A percentile compares a stretch with the other conserved stretches of the same genome.
Conservation (phyloP, 495 filamentous ascomycete genomes). For the Neurospora discreta region DNA sequence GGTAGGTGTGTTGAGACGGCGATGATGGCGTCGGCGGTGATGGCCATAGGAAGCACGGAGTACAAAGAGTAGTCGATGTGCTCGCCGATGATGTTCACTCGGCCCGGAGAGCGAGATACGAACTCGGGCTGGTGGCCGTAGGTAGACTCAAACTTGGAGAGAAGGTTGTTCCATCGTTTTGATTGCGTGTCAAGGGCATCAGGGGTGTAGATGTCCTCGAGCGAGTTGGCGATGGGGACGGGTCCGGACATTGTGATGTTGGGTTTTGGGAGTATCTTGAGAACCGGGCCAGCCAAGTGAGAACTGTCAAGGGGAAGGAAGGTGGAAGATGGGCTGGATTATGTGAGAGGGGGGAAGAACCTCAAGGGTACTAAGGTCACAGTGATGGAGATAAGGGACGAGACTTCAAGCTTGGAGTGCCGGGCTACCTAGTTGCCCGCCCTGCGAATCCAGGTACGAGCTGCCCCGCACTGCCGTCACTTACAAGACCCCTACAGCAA, state of each 20-base stretch:
- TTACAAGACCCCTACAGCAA: not conserved
- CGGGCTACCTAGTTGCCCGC: not conserved
- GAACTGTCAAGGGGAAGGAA: not conserved
- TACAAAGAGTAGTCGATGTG: conserved; percentile 99
- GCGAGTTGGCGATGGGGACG: conserved; percentile 47
- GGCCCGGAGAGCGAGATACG: conserved; percentile 78
- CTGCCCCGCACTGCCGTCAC: not conserved
- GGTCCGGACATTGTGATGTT: conserved; percentile 38
- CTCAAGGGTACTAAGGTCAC: no score
- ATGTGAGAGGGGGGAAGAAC: not conserved
- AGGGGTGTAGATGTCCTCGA: conserved; percentile 58
- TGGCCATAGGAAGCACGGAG: conserved; percentile 89
- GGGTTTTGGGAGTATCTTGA: not conserved
- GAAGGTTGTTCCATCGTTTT: conserved; percentile 59
- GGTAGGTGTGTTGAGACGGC: conserved; percentile 58
- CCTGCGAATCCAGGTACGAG: not conserved
- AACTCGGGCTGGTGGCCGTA: conserved; percentile 68
- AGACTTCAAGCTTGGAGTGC: not conserved
- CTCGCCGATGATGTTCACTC: conserved; percentile 98
- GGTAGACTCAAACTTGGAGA: conserved; percentile 57
- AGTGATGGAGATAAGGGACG: not conserved
- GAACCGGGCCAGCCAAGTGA: not conserved
- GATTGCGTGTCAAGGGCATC: conserved; percentile 46
- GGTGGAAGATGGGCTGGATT: not conserved
- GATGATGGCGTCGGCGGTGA: conserved; percentile 80